Percentiles rank a stretch among this genome's conserved stretches.
These are phyloP conservation scores for Starmerella apicola DNA, from an alignment of 805 yeast genomes.

Conservation along the genomic window DNA sequence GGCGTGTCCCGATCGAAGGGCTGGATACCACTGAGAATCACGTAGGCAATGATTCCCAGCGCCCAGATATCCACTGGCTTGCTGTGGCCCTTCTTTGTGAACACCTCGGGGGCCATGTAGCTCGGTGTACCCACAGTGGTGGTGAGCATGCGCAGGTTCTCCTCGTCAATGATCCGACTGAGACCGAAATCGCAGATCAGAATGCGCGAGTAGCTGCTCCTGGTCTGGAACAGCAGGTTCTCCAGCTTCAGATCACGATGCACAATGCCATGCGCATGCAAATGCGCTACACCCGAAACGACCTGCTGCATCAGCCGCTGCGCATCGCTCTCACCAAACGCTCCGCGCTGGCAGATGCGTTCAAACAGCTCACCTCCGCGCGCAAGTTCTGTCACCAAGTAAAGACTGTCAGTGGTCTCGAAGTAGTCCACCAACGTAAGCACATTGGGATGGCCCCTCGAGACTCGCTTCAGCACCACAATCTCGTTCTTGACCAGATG, in stretches of 20 bases:
- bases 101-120: conserved; percentile 64
- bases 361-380: conserved; percentile 59
- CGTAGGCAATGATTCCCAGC: conserved; percentile 57
- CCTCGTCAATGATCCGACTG: conserved; percentile 38
- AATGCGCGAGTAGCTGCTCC: conserved; percentile 31
- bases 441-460: conserved; percentile 41
- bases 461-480: conserved; percentile 39
- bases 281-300: conserved; percentile 42
- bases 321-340: conserved; percentile 39
- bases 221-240: conserved; percentile 42
- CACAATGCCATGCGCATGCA: conserved; percentile 48
- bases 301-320: conserved; percentile 39
- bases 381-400: conserved; percentile 55
- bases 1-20: conserved; percentile 68
- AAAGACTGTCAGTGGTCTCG: conserved; percentile 45
- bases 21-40: conserved; percentile 59
- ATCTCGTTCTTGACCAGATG: conserved; percentile 50
- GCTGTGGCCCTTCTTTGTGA: conserved; percentile 41
- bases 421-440: conserved; percentile 55
- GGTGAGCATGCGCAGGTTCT: conserved; percentile 29
- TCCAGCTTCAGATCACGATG: conserved; percentile 69
- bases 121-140: conserved; percentile 59
- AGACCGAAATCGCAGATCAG: conserved; percentile 55
- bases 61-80: conserved; percentile 64
- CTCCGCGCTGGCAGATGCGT: conserved; percentile 37